These are phyloP conservation scores for Macadamia tetraphylla DNA, from an alignment of 164 flowering plant genomes.

Conservation along the genomic window DNA sequence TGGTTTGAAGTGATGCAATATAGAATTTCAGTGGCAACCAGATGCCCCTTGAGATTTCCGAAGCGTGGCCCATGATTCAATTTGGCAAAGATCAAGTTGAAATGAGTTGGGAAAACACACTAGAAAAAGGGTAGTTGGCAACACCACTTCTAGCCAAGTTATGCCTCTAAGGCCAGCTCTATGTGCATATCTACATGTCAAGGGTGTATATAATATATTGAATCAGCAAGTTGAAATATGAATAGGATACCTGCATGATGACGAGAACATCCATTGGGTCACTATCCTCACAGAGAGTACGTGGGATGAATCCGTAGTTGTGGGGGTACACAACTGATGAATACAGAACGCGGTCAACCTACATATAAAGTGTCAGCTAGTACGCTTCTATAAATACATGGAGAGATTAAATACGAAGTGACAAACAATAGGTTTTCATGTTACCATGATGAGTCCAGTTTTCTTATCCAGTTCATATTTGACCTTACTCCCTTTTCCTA, in stretches of 20 bases:
- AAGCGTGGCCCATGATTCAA: too few species aligned
- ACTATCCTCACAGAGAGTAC: constrained; percentile 83
- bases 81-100: too few species aligned
- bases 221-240: neutral
- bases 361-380: constrained; percentile 14
- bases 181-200: too few species aligned
- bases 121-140: too few species aligned
- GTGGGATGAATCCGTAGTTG: constrained; percentile 94
- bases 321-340: constrained; percentile 95
- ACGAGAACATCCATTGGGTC: constrained; percentile 88
- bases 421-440: neutral
- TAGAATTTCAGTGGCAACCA: too few species aligned
- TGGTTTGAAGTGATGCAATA: too few species aligned
- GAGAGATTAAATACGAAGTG: neutral
- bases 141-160: too few species aligned
- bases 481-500: constrained; percentile 88
- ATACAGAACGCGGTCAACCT: constrained; percentile 89
- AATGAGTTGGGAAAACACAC: too few species aligned
- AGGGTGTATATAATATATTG: neutral
- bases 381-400: neutral
- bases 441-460: constrained; percentile 86
- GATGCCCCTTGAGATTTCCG: too few species aligned
- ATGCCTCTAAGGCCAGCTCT: too few species aligned
- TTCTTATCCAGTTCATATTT: constrained; percentile 95
- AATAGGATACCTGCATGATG: constrained; percentile 72